Percentiles rank a stretch among this genome's conserved stretches.
These are phyloP conservation scores for Zoysia japonica DNA, from an alignment of 176 grass and related monocot species.

Conservation along the genomic window DNA sequence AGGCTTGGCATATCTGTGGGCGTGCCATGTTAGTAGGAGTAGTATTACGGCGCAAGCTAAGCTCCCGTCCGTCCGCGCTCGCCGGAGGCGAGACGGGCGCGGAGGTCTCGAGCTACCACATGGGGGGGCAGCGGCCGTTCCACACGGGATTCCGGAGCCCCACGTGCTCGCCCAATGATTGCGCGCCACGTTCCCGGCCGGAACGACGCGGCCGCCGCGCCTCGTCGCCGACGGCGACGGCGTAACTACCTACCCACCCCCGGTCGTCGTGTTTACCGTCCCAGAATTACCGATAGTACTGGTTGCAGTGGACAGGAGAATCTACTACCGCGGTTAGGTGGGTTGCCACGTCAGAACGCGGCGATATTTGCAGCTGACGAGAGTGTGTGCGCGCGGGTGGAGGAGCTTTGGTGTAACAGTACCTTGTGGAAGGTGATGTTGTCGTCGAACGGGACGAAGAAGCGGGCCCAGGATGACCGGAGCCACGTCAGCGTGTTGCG, in stretches of 20 bases:
- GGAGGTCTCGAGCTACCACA: constrained; percentile 34
- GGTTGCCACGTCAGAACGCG: constrained; percentile 6
- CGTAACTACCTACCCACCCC: constrained; percentile 1
- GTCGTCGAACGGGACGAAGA: constrained; percentile 97
- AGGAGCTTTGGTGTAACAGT: background rate
- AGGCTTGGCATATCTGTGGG: background rate
- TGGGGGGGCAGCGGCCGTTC: constrained; percentile 1
- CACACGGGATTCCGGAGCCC: constrained; percentile 20
- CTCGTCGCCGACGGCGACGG: constrained; percentile 43
- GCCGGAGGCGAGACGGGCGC: background rate
- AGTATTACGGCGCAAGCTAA: background rate
- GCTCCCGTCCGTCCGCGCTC: background rate
- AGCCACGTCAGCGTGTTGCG: constrained; percentile 98
- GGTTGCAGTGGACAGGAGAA: background rate
- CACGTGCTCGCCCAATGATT: constrained; percentile 24
- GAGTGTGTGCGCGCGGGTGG: background rate
- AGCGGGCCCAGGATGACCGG: constrained; percentile 83
- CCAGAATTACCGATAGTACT: no score
- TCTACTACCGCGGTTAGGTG: background rate
- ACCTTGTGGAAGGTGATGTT: constrained; percentile 99
- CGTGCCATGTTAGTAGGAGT: background rate
- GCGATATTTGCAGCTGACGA: background rate
- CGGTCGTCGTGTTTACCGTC: background rate
- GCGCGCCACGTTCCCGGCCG: constrained; percentile 18
- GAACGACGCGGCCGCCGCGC: constrained; percentile 17